phyloP scores from a whole-genome alignment of 1,139 yeast species.

The Lodderomyces theae region DNA sequence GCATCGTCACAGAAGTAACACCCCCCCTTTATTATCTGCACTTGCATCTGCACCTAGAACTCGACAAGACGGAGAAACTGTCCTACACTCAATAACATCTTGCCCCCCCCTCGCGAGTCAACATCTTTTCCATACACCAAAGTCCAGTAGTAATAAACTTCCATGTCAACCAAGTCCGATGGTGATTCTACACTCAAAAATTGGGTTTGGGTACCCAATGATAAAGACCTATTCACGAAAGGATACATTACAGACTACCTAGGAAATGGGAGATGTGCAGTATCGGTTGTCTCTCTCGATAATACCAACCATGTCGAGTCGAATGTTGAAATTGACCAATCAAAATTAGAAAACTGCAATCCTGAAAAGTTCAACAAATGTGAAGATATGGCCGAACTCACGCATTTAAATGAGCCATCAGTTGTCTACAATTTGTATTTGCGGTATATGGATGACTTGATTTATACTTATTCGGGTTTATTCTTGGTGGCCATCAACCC shows the following conservation, averaged over 20 bases:
- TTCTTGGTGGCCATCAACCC: constrained; percentile 97
- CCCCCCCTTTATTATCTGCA: no score
- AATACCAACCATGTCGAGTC: constrained; percentile 19
- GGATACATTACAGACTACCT: constrained; percentile 64
- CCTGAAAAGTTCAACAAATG: constrained; percentile 93
- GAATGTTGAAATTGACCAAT: constrained; percentile 35
- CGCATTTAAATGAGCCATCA: constrained; percentile 92
- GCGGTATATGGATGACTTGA: constrained; percentile 74
- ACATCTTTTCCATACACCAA: no score
- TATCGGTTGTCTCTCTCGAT: constrained; percentile 36
- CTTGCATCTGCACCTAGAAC: no score
- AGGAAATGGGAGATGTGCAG: constrained; percentile 49
- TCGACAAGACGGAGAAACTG: no score
- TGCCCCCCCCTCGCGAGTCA: no score
- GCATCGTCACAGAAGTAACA: no score
- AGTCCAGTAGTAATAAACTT: no score
- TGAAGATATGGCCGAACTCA: constrained; percentile 92
- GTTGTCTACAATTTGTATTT: constrained; percentile 78
- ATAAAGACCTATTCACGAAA: constrained; percentile 59
- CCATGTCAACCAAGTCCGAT: constrained; percentile 6
- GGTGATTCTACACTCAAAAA: constrained; percentile 12
- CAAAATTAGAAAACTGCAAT: constrained; percentile 64
- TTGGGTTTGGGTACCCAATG: constrained; percentile 49
- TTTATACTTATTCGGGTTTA: constrained; percentile 77
- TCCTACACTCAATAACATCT: no score